Percentiles rank a stretch among this genome's conserved stretches.
phyloP scores from a whole-genome alignment of 768 basidiomycete species.

The Suillus decipiens region DNA sequence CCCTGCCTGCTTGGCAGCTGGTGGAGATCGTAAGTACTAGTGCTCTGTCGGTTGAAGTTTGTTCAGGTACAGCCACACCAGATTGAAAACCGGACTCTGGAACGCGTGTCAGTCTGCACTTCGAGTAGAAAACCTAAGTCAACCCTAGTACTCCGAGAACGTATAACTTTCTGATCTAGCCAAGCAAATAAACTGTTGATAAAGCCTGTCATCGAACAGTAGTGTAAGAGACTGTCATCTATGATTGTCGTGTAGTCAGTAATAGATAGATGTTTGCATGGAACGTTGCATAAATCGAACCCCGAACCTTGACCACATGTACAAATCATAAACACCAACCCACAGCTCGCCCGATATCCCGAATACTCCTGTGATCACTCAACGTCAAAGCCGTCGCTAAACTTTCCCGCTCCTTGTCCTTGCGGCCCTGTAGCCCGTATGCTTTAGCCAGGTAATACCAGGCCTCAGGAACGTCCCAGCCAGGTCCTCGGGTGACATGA shows the following conservation, averaged over 20 bases:
- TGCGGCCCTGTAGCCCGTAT: conserved; percentile 71
- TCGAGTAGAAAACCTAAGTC: neutral
- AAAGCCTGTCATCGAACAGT: neutral
- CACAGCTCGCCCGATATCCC: conserved; percentile 61
- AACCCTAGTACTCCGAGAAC: neutral
- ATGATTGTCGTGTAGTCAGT: neutral
- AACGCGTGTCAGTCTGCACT: neutral
- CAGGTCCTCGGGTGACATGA: conserved; percentile 73
- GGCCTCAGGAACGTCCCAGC: conserved; percentile 92
- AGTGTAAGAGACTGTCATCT: neutral
- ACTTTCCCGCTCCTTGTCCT: conserved; percentile 74
- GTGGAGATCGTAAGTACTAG: neutral
- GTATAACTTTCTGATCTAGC: neutral
- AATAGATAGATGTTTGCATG: neutral
- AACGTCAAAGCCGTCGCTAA: conserved; percentile 66
- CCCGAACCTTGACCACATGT: neutral
- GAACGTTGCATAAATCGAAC: neutral
- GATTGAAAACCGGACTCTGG: neutral
- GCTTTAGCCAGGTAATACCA: conserved; percentile 92
- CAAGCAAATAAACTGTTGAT: neutral
- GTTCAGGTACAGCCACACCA: neutral
- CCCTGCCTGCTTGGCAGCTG: neutral
- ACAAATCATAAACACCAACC: conserved; percentile 62
- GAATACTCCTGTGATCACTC: conserved; percentile 61
- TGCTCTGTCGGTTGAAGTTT: neutral